A percentile compares a stretch with the other conserved stretches of the same genome.
phyloP scores from a whole-genome alignment of 1,284 basidiomycete species.

The Ganoderma boninense region DNA sequence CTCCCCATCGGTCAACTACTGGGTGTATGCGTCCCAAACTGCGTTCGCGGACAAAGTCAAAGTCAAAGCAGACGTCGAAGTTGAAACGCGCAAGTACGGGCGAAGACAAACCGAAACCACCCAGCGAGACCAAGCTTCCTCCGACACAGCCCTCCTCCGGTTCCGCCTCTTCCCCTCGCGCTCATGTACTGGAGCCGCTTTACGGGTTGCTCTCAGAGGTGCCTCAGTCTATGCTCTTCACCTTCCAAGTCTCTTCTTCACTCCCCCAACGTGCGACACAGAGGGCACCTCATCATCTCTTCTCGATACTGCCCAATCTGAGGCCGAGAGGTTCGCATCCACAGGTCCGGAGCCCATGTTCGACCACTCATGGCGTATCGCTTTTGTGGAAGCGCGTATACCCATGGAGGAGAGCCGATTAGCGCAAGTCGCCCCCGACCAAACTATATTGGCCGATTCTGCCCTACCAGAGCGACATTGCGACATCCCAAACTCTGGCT shows the following conservation, averaged over 20 bases:
- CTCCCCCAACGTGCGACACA: slow-evolving; percentile 12
- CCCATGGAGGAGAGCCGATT: background rate
- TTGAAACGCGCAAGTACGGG: slow-evolving; percentile 20
- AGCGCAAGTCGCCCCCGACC: background rate
- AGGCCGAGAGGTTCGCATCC: slow-evolving; percentile 6
- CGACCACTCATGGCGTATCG: slow-evolving; percentile 26
- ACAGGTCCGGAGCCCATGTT: slow-evolving; percentile 28
- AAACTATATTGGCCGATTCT: slow-evolving; percentile 13
- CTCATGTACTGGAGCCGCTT: background rate
- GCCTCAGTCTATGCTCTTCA: slow-evolving; percentile 28
- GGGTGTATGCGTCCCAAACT: slow-evolving; percentile 23
- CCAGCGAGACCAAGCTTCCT: slow-evolving; percentile 18
- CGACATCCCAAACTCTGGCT: background rate
- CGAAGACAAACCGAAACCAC: background rate
- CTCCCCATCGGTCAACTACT: background rate
- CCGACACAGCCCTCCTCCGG: slow-evolving; percentile 4
- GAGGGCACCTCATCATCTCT: background rate
- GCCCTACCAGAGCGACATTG: background rate
- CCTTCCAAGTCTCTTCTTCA: slow-evolving; percentile 16
- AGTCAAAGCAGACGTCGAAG: slow-evolving; percentile 9
- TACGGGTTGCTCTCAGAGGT: slow-evolving; percentile 19
- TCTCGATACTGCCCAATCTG: background rate
- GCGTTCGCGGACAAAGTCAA: slow-evolving; percentile 13
- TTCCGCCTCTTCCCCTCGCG: background rate
- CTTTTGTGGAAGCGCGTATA: slow-evolving; percentile 12